Evolutionary conservation across 352 stramenopile genomes (phyloP).

Genomic region (Phytophthora idaei): DNA sequence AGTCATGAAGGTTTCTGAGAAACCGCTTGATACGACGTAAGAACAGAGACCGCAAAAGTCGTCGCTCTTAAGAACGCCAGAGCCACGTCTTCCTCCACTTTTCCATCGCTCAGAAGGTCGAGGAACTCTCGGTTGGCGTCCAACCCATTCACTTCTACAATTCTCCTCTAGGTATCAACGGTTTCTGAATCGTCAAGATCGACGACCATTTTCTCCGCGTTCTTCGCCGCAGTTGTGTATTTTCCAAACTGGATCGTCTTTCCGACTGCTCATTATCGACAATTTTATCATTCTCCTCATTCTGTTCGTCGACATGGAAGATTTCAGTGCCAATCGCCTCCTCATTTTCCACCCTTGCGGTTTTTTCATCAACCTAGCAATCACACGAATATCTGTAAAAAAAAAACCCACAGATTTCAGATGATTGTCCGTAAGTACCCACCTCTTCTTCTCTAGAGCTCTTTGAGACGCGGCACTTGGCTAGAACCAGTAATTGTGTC

Average conservation of each 20-base stretch:
- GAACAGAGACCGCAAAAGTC: neutral
- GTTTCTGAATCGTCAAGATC: neutral
- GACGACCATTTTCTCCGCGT: neutral
- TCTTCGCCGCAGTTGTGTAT: neutral
- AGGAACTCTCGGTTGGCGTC: neutral
- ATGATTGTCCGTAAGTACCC: no score
- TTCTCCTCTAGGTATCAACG: neutral
- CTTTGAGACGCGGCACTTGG: neutral
- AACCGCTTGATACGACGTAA: constrained; percentile 11
- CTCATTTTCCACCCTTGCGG: no score
- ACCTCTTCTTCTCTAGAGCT: no score
- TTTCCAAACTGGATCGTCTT: neutral
- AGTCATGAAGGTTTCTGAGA: constrained; percentile 13
- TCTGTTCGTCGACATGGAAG: neutral
- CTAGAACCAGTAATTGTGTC: neutral
- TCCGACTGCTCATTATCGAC: neutral
- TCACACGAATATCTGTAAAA: no score
- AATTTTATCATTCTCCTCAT: neutral
- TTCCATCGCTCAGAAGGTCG: neutral
- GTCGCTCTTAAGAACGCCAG: neutral
- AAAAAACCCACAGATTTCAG: no score
- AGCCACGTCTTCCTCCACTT: neutral
- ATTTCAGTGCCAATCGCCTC: neutral
- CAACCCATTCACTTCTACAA: neutral
- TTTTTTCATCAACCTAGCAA: no score